phyloP scores from a whole-genome alignment of 306 rosid species.

The Ormosia semicastrata region DNA sequence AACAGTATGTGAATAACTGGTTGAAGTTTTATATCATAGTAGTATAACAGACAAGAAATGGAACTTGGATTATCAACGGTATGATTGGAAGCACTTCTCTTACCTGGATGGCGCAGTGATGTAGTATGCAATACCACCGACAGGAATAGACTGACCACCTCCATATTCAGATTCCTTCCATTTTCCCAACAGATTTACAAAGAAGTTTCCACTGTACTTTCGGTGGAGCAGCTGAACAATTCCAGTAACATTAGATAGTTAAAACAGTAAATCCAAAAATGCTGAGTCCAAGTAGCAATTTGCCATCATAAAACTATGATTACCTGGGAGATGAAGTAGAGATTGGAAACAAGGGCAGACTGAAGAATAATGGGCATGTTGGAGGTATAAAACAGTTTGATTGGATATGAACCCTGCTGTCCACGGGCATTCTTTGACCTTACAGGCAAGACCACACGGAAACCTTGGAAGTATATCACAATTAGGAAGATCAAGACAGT shows the following conservation, averaged over 20 bases:
- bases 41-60: neutral
- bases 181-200: conserved; percentile 84
- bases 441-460: conserved; percentile 94
- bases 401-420: conserved; percentile 95
- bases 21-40: neutral
- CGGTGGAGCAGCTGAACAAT: conserved; percentile 72
- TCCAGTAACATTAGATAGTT: neutral
- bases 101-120: conserved; percentile 94
- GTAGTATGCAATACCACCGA: conserved; percentile 92
- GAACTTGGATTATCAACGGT: neutral
- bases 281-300: neutral
- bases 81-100: conserved; percentile 3
- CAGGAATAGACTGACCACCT: conserved; percentile 82
- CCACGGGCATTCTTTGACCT: conserved; percentile 97
- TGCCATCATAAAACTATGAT: conserved; percentile 19
- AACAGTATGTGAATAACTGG: neutral
- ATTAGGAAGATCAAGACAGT: conserved; percentile 81
- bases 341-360: conserved; percentile 91
- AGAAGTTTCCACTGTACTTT: conserved; percentile 78
- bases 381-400: conserved; percentile 91
- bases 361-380: conserved; percentile 98
- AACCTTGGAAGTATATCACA: conserved; percentile 95
- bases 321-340: conserved; percentile 97
- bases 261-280: conserved; percentile 14
- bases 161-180: conserved; percentile 98